Evolutionary conservation across 495 filamentous ascomycete genomes (phyloP), one percentile per base, ranked within the genome.

Genomic region (Trichocladium antarcticum): DNA sequence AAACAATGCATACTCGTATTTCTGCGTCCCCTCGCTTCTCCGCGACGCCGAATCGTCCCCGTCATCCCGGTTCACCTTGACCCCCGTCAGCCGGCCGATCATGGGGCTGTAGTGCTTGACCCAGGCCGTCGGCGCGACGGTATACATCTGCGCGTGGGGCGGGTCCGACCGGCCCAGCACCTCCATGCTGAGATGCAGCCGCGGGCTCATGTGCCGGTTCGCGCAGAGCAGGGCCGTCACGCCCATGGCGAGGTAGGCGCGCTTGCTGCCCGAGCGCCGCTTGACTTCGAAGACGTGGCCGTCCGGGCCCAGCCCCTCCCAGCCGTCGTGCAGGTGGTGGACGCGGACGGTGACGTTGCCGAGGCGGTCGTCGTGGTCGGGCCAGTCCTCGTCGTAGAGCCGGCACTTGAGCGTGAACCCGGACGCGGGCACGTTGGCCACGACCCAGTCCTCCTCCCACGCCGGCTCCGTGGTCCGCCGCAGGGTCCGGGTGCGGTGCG

Each of bases 401-500:
- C 83, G 72, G 36, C 82, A 82, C 60, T 94, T 95, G 38, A 97
- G 68, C 47, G 68, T 72, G 61, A 92, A 90, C 1, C 89, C 89
- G 1, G 75, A 77, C 0, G 78, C 67, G 0, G 89, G 87, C 0
- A 97, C 74, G 56, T 94, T 89, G 39, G 85, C 83, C 28, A 97
- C 81, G 31, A 86, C 77, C 90, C 90, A 97, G 28, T 85, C 79
- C 16, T 77, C 74, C 35, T 94, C 77, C 90, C 90, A 97, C 15
- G 67, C 70, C 0, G 90, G 87, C 53, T 92, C 75, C 6, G 74
- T 78, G 34, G 74, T 79, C 43, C 69, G 78, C 38, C 80, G 78
- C 11, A 89, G 64, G 0, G 90, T 96, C 0, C 75, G 79, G 0
- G 88, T 93, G 5, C 90, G 80, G 51, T 82, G 79, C n/a, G 69